Evolutionary conservation across 208 protist genomes (phyloP).

Genomic region (Trypanosoma platydactyli): DNA sequence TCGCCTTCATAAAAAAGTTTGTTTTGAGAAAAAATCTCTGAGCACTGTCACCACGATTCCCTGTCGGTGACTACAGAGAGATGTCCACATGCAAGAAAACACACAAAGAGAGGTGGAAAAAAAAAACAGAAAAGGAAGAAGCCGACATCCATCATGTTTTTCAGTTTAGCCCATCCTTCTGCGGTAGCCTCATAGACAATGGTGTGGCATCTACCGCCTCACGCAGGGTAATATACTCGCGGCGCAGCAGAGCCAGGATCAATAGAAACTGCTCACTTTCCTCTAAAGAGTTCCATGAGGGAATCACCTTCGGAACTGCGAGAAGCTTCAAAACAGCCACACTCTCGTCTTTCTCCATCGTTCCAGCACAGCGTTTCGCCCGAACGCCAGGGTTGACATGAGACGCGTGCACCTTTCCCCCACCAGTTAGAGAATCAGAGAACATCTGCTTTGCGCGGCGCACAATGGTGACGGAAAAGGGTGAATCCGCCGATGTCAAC

Average conservation of each 20-base stretch:
- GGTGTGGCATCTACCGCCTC: neutral
- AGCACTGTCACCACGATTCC: no score
- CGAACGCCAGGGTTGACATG: neutral
- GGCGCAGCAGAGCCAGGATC: slow-evolving; percentile 46
- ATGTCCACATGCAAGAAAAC: slow-evolving; percentile 17
- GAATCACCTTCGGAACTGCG: slow-evolving; percentile 50
- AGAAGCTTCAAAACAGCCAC: neutral
- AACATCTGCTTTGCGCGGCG: slow-evolving; percentile 26
- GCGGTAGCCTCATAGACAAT: neutral
- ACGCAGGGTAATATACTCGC: slow-evolving; percentile 21
- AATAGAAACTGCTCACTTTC: slow-evolving; percentile 70
- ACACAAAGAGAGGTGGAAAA: neutral
- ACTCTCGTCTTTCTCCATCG: slow-evolving; percentile 3
- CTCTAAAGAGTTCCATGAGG: slow-evolving; percentile 61
- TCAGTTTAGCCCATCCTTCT: slow-evolving; percentile 2
- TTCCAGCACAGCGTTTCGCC: slow-evolving; percentile 7
- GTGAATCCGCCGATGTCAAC: slow-evolving; percentile 14
- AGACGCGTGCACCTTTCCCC: slow-evolving; percentile 6
- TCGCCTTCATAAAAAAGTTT: no score
- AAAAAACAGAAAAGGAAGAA: slow-evolving; percentile 24
- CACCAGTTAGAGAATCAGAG: slow-evolving; percentile 2
- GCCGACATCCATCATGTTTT: neutral
- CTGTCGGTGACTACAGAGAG: no score
- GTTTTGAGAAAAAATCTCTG: no score
- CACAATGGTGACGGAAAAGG: slow-evolving; percentile 53